Evolutionary conservation across 2,329 filamentous ascomycete species (phyloP).

Genomic region (Alternaria postmessia): DNA sequence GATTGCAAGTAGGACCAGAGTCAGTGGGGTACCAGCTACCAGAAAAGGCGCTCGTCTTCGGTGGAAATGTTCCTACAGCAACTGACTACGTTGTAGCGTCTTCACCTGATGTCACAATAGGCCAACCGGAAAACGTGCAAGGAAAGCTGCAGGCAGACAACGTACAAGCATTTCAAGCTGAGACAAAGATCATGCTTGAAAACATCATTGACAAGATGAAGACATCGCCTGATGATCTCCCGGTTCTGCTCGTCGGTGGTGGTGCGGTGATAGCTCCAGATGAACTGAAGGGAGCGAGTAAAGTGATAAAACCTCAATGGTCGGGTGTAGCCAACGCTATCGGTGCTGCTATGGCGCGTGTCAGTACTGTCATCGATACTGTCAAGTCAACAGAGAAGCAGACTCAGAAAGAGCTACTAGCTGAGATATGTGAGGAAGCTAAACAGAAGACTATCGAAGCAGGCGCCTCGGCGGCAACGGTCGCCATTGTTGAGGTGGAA

Average conservation of each 20-base stretch:
- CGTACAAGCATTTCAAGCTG: slow-evolving; percentile 50
- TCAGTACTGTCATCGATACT: slow-evolving; percentile 58
- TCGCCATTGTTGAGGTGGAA: slow-evolving; percentile 49
- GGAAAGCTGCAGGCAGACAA: slow-evolving; percentile 46
- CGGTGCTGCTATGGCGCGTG: slow-evolving; percentile 68
- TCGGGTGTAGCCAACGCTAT: slow-evolving; percentile 71
- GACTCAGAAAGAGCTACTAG: slow-evolving; percentile 44
- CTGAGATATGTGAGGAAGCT: slow-evolving; percentile 49
- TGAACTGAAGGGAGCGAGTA: slow-evolving; percentile 63
- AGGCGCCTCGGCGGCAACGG: slow-evolving; percentile 45
- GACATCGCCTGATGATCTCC: slow-evolving; percentile 65
- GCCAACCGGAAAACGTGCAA: slow-evolving; percentile 51
- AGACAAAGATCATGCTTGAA: slow-evolving; percentile 63
- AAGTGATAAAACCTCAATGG: slow-evolving; percentile 64
- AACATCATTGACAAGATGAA: slow-evolving; percentile 69
- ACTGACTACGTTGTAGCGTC: slow-evolving; percentile 63
- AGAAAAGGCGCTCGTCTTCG: slow-evolving; percentile 64
- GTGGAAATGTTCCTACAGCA: slow-evolving; percentile 64
- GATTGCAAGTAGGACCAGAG: slow-evolving; percentile 65
- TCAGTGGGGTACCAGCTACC: slow-evolving; percentile 68
- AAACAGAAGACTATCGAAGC: slow-evolving; percentile 51
- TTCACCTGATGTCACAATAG: slow-evolving; percentile 51
- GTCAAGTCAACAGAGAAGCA: slow-evolving; percentile 51
- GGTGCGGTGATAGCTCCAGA: slow-evolving; percentile 67
- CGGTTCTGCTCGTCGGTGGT: slow-evolving; percentile 70